Base-by-base conservation (phyloP, 2,329 filamentous ascomycete genomes). In the Colletotrichum paranaense region DNA sequence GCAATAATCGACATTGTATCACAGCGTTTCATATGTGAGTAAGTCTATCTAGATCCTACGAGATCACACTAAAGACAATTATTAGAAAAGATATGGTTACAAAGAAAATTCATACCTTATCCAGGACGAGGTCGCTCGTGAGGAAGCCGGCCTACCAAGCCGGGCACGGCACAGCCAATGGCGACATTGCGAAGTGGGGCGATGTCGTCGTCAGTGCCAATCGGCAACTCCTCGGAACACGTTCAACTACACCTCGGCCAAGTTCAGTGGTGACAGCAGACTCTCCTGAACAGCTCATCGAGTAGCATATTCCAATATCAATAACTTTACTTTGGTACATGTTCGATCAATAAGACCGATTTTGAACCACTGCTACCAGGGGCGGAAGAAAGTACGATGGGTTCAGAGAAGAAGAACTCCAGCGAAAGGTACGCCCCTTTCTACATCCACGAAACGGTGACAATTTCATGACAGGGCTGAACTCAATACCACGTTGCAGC, bases 401-500 rank as follows among this genome's bases (percentile, higher is more conserved):
- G 24, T 26, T 64, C 32, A 35, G 28, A 55, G 28, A 46, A 24
- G n/a, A 42, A 12, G 8, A 63, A 64, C 12, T 42, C 42, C 32
- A 35, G 59, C 30, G 66, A 72, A 7, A 55, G 59, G 69, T 69
- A 72, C 22, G 53, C 8, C 46, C 22, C 14, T 12, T 24, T 22
- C 46, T n/a, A n/a, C n/a, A n/a, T 35, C 7, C 16, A 35, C n/a
- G 19, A 38, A 32, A 16, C 5, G 4, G 42, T 32, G 35, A 9
- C n/a, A 28, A 16, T 22, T n/a, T 28, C 26, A 49, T 38, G 30
- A 28, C 26, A 19, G 53, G 22, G 14, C n/a, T 52, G 16, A 60
- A 28, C 19, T 19, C 38, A 22, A 38, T 19, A 46, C 22, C 16
- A 11, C 16, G 2, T 11, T 38, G 16, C 73, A 87, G 84, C 75